Conservation (phyloP, 148 eudicot genomes). For the Vaccinium myrtillus region DNA sequence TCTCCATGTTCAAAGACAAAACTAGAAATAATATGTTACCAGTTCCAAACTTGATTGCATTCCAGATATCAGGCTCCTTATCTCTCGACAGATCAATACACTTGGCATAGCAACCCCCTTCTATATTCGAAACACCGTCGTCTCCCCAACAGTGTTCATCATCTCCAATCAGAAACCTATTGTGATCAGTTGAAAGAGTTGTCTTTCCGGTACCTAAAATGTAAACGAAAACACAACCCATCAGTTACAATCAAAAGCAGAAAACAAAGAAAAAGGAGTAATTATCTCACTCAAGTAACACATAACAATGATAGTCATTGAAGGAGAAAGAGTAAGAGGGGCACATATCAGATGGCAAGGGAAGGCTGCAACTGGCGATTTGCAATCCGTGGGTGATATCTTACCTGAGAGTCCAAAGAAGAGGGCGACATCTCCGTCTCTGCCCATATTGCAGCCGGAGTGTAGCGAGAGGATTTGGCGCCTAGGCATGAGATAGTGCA, state of each 20-base stretch:
- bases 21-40: conserved; percentile 16
- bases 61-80: conserved; percentile 84
- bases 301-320: neutral
- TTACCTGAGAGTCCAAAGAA: conserved; percentile 87
- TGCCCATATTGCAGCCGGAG: conserved; percentile 86
- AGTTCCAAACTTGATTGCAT: conserved; percentile 71
- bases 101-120: conserved; percentile 92
- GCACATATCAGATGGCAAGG: conserved; percentile 27
- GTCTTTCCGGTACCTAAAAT: conserved; percentile 77
- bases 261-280: neutral
- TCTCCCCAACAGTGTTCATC: conserved; percentile 84
- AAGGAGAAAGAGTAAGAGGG: conserved; percentile 7
- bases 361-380: conserved; percentile 20
- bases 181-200: conserved; percentile 75
- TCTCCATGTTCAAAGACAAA: neutral
- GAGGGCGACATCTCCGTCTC: conserved; percentile 79
- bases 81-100: conserved; percentile 70
- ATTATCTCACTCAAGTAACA: neutral
- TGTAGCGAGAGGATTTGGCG: conserved; percentile 76
- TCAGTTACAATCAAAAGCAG: neutral
- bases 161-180: conserved; percentile 68
- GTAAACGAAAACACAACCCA: neutral
- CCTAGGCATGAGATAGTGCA: conserved; percentile 90
- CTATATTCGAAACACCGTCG: conserved; percentile 73
- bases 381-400: conserved; percentile 12